Evolutionary conservation across 768 basidiomycete genomes (phyloP), one percentile per base, ranked within the genome.

Genomic region (Lyophyllum atratum): DNA sequence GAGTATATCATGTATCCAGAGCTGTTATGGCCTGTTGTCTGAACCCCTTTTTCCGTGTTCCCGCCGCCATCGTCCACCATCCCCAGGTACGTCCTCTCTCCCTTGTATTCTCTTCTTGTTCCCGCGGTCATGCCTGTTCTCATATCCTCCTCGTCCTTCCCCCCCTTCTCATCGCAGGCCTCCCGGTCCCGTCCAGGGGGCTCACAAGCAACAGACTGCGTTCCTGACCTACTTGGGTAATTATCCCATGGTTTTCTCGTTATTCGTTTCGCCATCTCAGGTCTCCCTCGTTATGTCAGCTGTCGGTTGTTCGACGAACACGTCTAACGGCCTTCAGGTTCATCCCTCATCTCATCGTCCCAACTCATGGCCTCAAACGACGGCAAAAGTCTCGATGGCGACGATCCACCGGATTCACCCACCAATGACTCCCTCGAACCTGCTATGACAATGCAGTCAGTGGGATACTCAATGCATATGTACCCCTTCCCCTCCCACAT

Each of bases 401-500:
- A 69, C 64, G 68, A 66, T 65, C 64, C 68, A 42, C 75, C 71
- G 52, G 72, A 76, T 67, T 65, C 69, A 40, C 71, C 68, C 52
- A 61, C 65, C 40, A 63, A 55, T 62, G 72, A 72, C 69, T 68
- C 74, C 58, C 68, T 63, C 26, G 69, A 69, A 53, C 64, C 64
- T 58, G 63, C 60, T 63, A 70, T 67, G 63, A 70, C 63, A 66
- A 78, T 80, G 60, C 82, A 81, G 66, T 77, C 81, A 55, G 74
- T 78, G 65, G 70, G 78, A 43, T 80, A 82, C 69, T 77, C 79
- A 34, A 82, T 86, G 80, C 86, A 87, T 70, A 85, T 89, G 79
- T 90, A 87, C 71, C 84, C 86, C 48, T 85, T 86, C 74, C 75
- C 84, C 52, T 75, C 80, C 37, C 77, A 78, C 59, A 67, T 72